A percentile compares a stretch with the other conserved stretches of the same genome.
phyloP scores from a whole-genome alignment of 1,284 basidiomycete species.

The Irpex sp. region DNA sequence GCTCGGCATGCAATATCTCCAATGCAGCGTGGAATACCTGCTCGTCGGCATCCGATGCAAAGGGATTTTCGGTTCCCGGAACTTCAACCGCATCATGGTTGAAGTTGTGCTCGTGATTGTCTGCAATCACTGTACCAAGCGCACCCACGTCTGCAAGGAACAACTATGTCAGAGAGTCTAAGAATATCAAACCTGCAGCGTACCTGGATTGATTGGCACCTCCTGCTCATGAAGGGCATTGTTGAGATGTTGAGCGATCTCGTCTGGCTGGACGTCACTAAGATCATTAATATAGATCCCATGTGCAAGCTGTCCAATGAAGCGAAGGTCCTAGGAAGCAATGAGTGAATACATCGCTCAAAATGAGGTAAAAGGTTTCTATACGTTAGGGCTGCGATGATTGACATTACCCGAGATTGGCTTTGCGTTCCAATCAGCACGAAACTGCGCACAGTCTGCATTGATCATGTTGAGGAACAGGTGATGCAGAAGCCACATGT shows the following conservation, averaged over 20 bases:
- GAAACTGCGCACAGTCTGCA: slow-evolving; percentile 31
- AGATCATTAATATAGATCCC: neutral
- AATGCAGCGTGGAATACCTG: neutral
- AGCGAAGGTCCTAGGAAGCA: neutral
- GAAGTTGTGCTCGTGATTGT: neutral
- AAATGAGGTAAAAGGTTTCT: neutral
- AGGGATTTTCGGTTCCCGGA: neutral
- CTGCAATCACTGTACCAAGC: neutral
- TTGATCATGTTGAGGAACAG: slow-evolving; percentile 36
- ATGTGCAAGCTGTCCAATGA: neutral
- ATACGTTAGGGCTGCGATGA: neutral
- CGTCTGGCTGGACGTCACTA: neutral
- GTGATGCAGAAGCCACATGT: slow-evolving; percentile 39
- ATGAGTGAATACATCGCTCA: neutral
- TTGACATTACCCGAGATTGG: neutral
- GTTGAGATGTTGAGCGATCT: neutral
- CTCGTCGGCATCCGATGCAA: neutral
- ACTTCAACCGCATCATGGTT: neutral
- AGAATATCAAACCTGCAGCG: too few relatives aligned
- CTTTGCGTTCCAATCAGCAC: slow-evolving; percentile 30
- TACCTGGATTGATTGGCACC: too few relatives aligned
- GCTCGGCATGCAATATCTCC: neutral
- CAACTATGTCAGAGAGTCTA: too few relatives aligned
- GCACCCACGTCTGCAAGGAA: too few relatives aligned
- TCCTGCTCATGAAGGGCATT: too few relatives aligned